Evolutionary conservation across 1,284 basidiomycete genomes (phyloP).

Genomic region (Rhodotorula mucilaginosa): DNA sequence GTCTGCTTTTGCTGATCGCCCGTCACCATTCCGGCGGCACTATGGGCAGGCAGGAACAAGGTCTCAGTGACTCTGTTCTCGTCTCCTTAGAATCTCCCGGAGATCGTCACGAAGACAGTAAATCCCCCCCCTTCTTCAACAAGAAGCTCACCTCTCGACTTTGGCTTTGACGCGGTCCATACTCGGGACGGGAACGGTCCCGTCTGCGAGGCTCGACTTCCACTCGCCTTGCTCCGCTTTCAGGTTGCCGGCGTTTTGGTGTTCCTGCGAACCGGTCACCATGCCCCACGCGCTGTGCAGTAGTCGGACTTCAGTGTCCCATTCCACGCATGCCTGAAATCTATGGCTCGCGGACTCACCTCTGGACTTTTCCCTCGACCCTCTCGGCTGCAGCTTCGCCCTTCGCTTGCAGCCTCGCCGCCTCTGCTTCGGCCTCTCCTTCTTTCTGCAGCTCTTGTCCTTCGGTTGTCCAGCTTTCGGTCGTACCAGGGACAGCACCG

Average conservation of each 20-base stretch:
- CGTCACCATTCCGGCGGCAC: constrained; percentile 48
- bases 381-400: constrained; percentile 46
- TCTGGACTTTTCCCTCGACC: constrained; percentile 47
- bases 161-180: constrained; percentile 32
- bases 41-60: constrained; percentile 1
- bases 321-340: too few relatives aligned
- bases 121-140: too few relatives aligned
- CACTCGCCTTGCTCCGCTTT: constrained; percentile 48
- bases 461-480: constrained; percentile 40
- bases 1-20: constrained; percentile 49
- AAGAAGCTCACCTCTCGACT: constrained; percentile 33
- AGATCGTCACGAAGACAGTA: too few relatives aligned
- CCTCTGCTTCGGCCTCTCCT: constrained; percentile 46
- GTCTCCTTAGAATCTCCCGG: too few relatives aligned
- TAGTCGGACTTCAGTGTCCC: not conserved
- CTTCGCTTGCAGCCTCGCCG: constrained; percentile 46
- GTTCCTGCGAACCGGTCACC: constrained; percentile 48
- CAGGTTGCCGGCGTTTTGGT: constrained; percentile 48
- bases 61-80: not conserved
- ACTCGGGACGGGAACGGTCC: constrained; percentile 17
- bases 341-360: constrained; percentile 41
- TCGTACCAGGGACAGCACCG: constrained; percentile 15
- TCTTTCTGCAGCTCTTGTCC: constrained; percentile 44
- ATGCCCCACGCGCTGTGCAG: constrained; percentile 46
- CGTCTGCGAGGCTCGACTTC: constrained; percentile 43